Percentiles rank a stretch among this genome's conserved stretches.
Conservation (phyloP, 495 filamentous ascomycete genomes). For the Daldinia caldariorum region DNA sequence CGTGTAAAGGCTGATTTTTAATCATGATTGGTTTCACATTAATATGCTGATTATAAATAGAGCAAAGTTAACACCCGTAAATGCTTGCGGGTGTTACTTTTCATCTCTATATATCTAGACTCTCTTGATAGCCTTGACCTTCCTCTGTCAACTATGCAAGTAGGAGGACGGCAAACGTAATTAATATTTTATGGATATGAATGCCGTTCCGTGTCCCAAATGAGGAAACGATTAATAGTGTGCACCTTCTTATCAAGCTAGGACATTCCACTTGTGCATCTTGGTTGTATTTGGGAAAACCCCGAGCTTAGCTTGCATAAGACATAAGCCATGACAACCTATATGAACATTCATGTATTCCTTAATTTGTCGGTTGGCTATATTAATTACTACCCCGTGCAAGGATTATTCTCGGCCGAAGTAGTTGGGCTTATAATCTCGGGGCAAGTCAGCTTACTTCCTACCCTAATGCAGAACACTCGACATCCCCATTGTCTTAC, state of each 20-base stretch:
- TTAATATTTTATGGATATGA: neutral
- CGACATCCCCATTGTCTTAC: neutral
- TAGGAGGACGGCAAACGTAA: no score
- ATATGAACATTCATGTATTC: neutral
- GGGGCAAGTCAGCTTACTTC: slow-evolving; percentile 2
- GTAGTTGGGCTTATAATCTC: neutral
- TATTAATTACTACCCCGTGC: neutral
- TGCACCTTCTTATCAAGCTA: neutral
- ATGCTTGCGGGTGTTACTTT: no score
- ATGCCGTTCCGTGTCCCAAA: neutral
- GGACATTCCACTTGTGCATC: neutral
- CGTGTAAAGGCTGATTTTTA: no score
- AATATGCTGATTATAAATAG: no score
- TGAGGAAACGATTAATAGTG: neutral
- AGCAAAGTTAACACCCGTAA: no score
- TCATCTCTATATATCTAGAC: no score
- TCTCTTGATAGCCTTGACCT: no score
- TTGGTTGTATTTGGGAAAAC: neutral
- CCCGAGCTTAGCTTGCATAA: neutral
- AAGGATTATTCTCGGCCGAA: slow-evolving; percentile 1
- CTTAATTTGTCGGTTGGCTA: neutral
- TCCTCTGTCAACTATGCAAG: no score
- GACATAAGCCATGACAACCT: neutral
- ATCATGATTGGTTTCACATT: no score
- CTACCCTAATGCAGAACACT: neutral